Percentiles rank a stretch among this genome's conserved stretches.
Evolutionary conservation across 1,139 yeast genomes (phyloP).

Genomic region (Trichomonascaceae sp.): DNA sequence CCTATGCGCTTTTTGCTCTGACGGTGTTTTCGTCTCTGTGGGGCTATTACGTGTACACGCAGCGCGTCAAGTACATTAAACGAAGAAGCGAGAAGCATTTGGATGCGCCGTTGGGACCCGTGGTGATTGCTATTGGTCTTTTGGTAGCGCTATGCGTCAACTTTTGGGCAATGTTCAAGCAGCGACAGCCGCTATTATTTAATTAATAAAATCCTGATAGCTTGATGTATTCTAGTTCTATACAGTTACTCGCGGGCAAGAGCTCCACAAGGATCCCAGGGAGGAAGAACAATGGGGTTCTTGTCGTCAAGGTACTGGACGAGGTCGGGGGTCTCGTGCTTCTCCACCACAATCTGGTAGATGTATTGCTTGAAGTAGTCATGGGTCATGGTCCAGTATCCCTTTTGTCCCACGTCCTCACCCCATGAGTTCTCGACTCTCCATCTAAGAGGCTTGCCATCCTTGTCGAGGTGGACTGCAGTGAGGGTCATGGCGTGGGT

Average conservation of each 20-base stretch:
- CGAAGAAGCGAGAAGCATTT: slow-evolving; percentile 77
- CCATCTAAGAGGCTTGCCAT: slow-evolving; percentile 58
- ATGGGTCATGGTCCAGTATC: slow-evolving; percentile 70
- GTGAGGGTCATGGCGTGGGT: slow-evolving; percentile 76
- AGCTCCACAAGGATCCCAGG: slow-evolving; percentile 83
- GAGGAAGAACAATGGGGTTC: slow-evolving; percentile 49
- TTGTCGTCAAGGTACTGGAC: slow-evolving; percentile 31
- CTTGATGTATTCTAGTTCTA: slow-evolving; percentile 3
- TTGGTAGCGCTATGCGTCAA: slow-evolving; percentile 55
- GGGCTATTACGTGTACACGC: slow-evolving; percentile 73
- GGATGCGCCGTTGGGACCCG: slow-evolving; percentile 83
- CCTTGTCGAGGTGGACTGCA: slow-evolving; percentile 52
- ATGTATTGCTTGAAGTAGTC: slow-evolving; percentile 74
- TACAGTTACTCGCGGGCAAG: slow-evolving; percentile 32
- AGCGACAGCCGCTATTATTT: slow-evolving; percentile 4
- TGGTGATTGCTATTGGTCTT: slow-evolving; percentile 61
- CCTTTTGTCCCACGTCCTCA: slow-evolving; percentile 55
- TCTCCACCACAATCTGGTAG: slow-evolving; percentile 62
- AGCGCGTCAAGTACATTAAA: slow-evolving; percentile 58
- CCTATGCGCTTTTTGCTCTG: slow-evolving; percentile 66
- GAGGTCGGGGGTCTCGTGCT: slow-evolving; percentile 27
- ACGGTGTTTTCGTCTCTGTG: slow-evolving; percentile 76
- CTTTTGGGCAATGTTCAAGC: slow-evolving; percentile 26
- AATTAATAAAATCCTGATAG: neutral
- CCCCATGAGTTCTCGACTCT: slow-evolving; percentile 88